phyloP scores from a whole-genome alignment of 495 filamentous ascomycete genomes.

The Penicillium fimorum region DNA sequence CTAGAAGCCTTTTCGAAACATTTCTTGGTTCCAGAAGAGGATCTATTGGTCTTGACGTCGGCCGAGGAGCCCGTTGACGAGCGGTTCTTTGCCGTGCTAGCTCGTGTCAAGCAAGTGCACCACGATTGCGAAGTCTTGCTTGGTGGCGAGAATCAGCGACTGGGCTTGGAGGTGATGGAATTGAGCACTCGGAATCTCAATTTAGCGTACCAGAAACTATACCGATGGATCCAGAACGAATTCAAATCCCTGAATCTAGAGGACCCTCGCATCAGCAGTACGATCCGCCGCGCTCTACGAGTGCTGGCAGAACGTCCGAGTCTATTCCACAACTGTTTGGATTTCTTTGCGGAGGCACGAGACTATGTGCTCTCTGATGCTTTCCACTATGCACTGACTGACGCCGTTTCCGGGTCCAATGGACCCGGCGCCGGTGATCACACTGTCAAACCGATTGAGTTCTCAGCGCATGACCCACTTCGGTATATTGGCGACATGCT shows the following conservation, averaged over 20 bases:
- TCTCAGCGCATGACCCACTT: conserved; percentile 86
- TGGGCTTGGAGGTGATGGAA: conserved; percentile 89
- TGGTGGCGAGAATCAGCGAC: conserved; percentile 82
- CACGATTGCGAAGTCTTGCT: conserved; percentile 85
- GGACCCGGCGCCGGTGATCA: conserved; percentile 31
- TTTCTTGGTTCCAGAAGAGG: conserved; percentile 80
- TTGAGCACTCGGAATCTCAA: conserved; percentile 84
- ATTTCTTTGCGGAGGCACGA: conserved; percentile 89
- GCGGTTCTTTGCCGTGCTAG: conserved; percentile 77
- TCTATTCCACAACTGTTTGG: conserved; percentile 89
- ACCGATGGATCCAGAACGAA: conserved; percentile 90
- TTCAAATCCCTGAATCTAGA: conserved; percentile 92
- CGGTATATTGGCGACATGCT: conserved; percentile 97
- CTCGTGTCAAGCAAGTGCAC: conserved; percentile 81
- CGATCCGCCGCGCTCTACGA: conserved; percentile 79
- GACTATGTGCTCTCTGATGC: conserved; percentile 85
- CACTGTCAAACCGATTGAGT: conserved; percentile 86
- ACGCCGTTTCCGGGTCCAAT: conserved; percentile 49
- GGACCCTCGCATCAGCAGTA: conserved; percentile 85
- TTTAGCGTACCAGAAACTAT: conserved; percentile 89
- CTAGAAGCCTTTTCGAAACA: conserved; percentile 80
- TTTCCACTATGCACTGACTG: conserved; percentile 88
- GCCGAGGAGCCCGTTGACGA: conserved; percentile 80
- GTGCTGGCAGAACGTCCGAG: conserved; percentile 87
- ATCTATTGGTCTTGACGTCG: conserved; percentile 68